A percentile compares a stretch with the other conserved stretches of the same genome.
Conservation (phyloP, 169 alveolate genomes). For the Eimeria zaria region DNA sequence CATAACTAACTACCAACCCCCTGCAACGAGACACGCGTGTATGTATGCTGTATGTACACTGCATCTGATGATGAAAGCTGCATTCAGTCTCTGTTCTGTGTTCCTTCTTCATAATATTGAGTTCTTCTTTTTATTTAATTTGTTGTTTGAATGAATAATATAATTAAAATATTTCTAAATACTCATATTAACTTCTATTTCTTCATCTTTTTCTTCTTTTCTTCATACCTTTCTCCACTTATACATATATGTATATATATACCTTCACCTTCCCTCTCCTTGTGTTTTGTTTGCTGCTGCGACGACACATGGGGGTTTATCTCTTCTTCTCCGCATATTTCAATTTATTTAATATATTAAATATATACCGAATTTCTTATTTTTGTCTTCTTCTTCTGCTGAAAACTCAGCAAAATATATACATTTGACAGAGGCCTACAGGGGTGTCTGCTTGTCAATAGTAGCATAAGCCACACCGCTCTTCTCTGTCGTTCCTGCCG, state of each 20-base stretch:
- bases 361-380: too few species aligned
- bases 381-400: background rate
- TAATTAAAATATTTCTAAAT: too few species aligned
- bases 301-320: background rate
- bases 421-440: background rate
- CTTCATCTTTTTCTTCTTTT: background rate
- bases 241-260: background rate
- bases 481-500: background rate
- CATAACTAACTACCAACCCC: too few species aligned
- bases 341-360: background rate
- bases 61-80: constrained; percentile 5
- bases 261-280: constrained; percentile 22
- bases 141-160: background rate
- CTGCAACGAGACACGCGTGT: constrained; percentile 18
- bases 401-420: background rate
- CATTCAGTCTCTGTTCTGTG: background rate
- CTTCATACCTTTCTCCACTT: background rate
- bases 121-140: background rate
- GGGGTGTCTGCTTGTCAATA: background rate
- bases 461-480: background rate
- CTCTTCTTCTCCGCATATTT: background rate
- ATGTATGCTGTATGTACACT: background rate
- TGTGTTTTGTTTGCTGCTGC: background rate
- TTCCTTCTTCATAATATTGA: background rate
- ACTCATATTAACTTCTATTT: background rate